Base-by-base conservation (phyloP, 176 grass and related monocot species). In the Miscanthus lutarioriparius region DNA sequence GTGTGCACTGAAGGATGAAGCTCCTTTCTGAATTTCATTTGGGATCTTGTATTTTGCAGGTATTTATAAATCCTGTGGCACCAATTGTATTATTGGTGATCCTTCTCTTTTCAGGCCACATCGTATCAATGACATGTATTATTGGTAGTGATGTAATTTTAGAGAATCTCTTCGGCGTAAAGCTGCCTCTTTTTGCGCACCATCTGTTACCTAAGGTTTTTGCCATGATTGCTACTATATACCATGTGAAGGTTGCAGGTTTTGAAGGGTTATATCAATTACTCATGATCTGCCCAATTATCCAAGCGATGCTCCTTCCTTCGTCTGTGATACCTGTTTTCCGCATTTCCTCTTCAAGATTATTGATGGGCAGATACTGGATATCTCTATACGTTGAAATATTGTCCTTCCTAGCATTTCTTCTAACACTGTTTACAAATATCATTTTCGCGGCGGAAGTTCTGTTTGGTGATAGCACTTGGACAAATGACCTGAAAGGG, bases 221-320 rank as follows among this genome's bases (percentile, higher is more conserved):
- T 48, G 86, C 92, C 22, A 63, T 94, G 70, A 20, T 93, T 80
- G 62, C 80, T 26, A 88, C 84, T 11, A 74, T 97, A 10, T 92
- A 87, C 35, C 88, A 64, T 75, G 88, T 84, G 72, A 94, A 92
- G 79, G 79, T 72, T 38, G 80, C 66, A 56, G 90, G 88, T 35
- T 19, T 91, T 63, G 85, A 94, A 83, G 92, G 90, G 83, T 82
- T 94, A 84, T 97, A 90, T 78, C 84, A 94, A 64, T 61, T 88
- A 56, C 79, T 97, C 36, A 79, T 94, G 39, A 78, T 93, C 1
- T 93, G 92, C 58, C 92, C 92, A 54, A 76, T 97, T 85, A 81
- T 92, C 54, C 95, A 97, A 37, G 95, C 88, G 53, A 97, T 93
- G 83, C 71, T 94, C 73, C 75, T 97, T 78, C 92, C 95, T 39